phyloP scores from a whole-genome alignment of 441 rosid genomes.

The Adansonia madagascariensis region DNA sequence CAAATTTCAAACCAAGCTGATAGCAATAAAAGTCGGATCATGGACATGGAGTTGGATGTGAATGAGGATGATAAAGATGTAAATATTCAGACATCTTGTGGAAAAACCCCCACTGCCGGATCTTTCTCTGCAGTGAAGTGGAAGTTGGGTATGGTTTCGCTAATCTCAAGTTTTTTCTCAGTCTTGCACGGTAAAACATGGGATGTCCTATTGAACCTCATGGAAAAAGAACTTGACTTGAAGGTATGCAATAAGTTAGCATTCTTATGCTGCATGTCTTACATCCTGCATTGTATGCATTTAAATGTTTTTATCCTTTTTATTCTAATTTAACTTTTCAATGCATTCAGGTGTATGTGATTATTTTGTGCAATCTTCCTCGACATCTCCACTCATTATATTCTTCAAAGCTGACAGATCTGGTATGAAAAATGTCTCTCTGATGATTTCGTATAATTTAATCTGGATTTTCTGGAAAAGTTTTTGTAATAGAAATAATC shows the following conservation, averaged over 20 bases:
- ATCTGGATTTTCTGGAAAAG: background rate
- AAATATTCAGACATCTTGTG: conserved; percentile 57
- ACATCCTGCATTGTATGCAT: conserved; percentile 29
- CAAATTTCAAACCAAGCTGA: conserved; percentile 35
- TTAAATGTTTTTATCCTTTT: conserved; percentile 29
- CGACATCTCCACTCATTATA: conserved; percentile 63
- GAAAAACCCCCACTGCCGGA: conserved; percentile 47
- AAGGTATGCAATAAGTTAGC: conserved; percentile 52
- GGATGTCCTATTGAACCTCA: conserved; percentile 69
- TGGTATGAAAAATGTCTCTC: conserved; percentile 54
- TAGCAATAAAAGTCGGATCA: conserved; percentile 54
- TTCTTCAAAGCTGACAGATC: conserved; percentile 51
- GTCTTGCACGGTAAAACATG: conserved; percentile 60
- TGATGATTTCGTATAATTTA: conserved; percentile 28
- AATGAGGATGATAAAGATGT: conserved; percentile 63
- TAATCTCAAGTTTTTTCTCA: conserved; percentile 71
- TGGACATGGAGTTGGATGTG: conserved; percentile 88
- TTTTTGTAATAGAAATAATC: conserved; percentile 15
- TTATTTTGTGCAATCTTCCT: conserved; percentile 64
- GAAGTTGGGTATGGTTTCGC: conserved; percentile 84
- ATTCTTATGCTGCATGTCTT: conserved; percentile 23
- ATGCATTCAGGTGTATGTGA: conserved; percentile 65
- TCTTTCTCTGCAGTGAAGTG: conserved; percentile 61
- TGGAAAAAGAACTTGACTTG: conserved; percentile 65
- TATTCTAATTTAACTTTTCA: conserved; percentile 24